A percentile compares a stretch with the other conserved stretches of the same genome.
phyloP scores from a whole-genome alignment of 495 filamentous ascomycete species.

The Peziza echinospora region DNA sequence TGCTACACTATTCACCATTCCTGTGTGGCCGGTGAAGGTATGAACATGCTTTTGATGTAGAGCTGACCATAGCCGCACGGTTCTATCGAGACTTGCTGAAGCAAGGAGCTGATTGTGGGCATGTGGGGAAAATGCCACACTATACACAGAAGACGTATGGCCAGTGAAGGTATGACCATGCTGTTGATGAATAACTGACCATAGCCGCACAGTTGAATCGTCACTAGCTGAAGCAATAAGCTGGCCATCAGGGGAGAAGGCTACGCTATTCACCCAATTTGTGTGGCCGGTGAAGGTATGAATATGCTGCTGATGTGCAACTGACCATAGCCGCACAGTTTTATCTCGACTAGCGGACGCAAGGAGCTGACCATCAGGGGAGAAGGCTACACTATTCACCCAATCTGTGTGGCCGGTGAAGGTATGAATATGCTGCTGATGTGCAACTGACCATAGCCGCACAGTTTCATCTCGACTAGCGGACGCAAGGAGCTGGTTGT shows the following conservation, averaged over 20 bases:
- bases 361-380: conserved; percentile 19
- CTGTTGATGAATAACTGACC: conserved; percentile 17
- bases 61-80: conserved; percentile 12
- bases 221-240: conserved; percentile 8
- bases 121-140: conserved; percentile 5
- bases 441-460: conserved; percentile 11
- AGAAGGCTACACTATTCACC: conserved; percentile 12
- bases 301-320: conserved; percentile 8
- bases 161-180: conserved; percentile 3
- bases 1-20: conserved; percentile 1
- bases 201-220: conserved; percentile 22
- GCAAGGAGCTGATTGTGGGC: conserved; percentile 3
- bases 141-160: conserved; percentile 2
- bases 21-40: no score
- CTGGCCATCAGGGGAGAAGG: conserved; percentile 11
- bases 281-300: conserved; percentile 2
- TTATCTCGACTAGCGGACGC: conserved; percentile 19
- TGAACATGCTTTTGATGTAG: no score
- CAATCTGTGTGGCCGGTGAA: no score
- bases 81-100: conserved; percentile 11
- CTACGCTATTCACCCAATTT: not conserved
- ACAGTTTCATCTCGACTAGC: conserved; percentile 9
- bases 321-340: conserved; percentile 23
- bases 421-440: no score
- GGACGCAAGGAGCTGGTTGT: conserved; percentile 9